Evolutionary conservation across 2,329 filamentous ascomycete species (phyloP), one percentile per base, ranked within the genome.

Genomic region (Claviceps sp.): DNA sequence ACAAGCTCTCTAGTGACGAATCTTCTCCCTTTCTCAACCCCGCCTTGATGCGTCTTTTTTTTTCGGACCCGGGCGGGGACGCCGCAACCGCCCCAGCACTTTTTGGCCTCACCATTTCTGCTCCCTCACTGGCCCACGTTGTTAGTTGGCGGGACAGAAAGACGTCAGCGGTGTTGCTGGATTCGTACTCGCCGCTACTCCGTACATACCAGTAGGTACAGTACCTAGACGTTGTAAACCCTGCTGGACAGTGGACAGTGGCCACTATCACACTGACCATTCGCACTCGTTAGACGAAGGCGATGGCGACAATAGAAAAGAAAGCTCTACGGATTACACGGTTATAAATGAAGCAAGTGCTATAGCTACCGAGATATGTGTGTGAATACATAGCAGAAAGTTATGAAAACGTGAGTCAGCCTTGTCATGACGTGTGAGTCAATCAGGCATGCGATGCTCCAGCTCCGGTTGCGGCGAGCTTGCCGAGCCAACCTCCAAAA

Each of bases 1-100:
- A 26, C 34, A 50, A 45, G 34, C 30, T 40, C 34, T n/a, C 37
- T 30, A 2, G 16, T 8, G 11, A 26, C 34, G 40, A 44, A 38
- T 16, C 51, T 34, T 22, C 24, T 46, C 16, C 9, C 44, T 44
- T 45, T 34, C 52, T 50, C 43, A 48, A 48, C 50, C 48, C 44
- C 51, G 38, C 44, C 44, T 34, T 34, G 26, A 8, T 52, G 62
- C 62, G 62, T 56, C 61, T 63, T 63, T 63, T 63, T 44, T 63
- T 63, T 44, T 61, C 59, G 61, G 59, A 63, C 61, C 55, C 48
- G 44, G 30, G 52, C 50, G 48, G 55, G 51, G 52, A 46, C 41
- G 37, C 46, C 41, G 4, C 47, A 38, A 37, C 43, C 18, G 20
- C 37, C 42, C 37, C 40, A 52, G 26, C 42, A 45, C 18, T 50